Evolutionary conservation across 2,329 filamentous ascomycete genomes (phyloP).

Genomic region (Raffaelea arxii): DNA sequence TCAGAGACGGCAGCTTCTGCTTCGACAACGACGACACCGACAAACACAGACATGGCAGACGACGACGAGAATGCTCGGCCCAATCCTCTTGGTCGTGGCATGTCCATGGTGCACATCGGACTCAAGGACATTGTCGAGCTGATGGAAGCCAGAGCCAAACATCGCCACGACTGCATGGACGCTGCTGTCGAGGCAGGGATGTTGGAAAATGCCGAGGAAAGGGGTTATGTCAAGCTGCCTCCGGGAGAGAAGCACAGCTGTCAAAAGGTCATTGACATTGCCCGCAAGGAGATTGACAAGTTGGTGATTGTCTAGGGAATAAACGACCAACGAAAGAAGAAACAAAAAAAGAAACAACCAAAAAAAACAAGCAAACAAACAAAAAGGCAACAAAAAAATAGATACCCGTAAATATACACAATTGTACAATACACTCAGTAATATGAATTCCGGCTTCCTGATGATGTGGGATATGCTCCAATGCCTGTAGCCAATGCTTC

Average conservation of each 20-base stretch:
- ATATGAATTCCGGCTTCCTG: slow-evolving; percentile 3
- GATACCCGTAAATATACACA: not conserved
- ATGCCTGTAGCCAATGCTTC: slow-evolving; percentile 15
- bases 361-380: not conserved
- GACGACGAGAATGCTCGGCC: no score
- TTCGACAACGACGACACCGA: no score
- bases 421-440: no score
- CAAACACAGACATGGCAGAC: no score
- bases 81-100: no score
- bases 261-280: slow-evolving; percentile 42
- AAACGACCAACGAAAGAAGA: not conserved
- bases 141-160: slow-evolving; percentile 40
- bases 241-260: slow-evolving; percentile 34
- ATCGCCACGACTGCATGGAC: slow-evolving; percentile 41
- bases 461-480: slow-evolving; percentile 5
- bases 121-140: slow-evolving; percentile 43
- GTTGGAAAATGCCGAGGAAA: slow-evolving; percentile 11
- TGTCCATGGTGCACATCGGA: slow-evolving; percentile 30
- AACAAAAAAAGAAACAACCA: not conserved
- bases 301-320: slow-evolving; percentile 34
- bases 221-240: slow-evolving; percentile 21
- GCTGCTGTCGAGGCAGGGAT: slow-evolving; percentile 30
- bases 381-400: not conserved
- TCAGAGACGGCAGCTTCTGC: no score
- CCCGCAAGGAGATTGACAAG: slow-evolving; percentile 41